Conservation (phyloP, 1,284 basidiomycete species). For the Thelephora terrestris region DNA sequence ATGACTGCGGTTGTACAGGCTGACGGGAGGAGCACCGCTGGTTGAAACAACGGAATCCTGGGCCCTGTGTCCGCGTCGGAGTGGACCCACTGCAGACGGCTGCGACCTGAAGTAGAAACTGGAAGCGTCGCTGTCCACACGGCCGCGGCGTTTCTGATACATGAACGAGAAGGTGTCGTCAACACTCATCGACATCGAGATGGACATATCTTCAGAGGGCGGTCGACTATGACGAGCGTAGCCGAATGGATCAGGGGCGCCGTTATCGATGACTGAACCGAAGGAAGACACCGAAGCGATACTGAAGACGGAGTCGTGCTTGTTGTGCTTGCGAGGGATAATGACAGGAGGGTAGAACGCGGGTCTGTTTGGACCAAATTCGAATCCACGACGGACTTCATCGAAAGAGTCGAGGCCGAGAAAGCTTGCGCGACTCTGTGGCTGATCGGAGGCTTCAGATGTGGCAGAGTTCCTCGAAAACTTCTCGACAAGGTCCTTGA, state of each 20-base stretch:
- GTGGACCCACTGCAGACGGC: conserved; percentile 15
- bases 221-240: conserved; percentile 49
- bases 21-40: conserved; percentile 54
- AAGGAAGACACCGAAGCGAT: conserved; percentile 78
- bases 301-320: conserved; percentile 59
- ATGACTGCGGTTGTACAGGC: conserved; percentile 58
- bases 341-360: conserved; percentile 52
- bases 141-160: conserved; percentile 31
- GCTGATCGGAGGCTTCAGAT: conserved; percentile 30
- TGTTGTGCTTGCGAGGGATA: conserved; percentile 27
- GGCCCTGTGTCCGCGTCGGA: conserved; percentile 37
- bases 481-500: conserved; percentile 18
- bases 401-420: conserved; percentile 63
- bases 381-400: conserved; percentile 63
- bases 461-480: conserved; percentile 20
- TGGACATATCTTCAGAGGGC: conserved; percentile 44
- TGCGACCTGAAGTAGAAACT: conserved; percentile 60
- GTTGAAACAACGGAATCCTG: conserved; percentile 37
- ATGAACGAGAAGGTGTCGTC: conserved; percentile 70
- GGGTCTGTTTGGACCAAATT: conserved; percentile 51
- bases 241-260: conserved; percentile 65
- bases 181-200: conserved; percentile 46
- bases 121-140: conserved; percentile 68
- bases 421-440: conserved; percentile 48
- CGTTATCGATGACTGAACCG: conserved; percentile 55